Conservation (phyloP, 2,329 filamentous ascomycete species). For the Scytalidium sp. region DNA sequence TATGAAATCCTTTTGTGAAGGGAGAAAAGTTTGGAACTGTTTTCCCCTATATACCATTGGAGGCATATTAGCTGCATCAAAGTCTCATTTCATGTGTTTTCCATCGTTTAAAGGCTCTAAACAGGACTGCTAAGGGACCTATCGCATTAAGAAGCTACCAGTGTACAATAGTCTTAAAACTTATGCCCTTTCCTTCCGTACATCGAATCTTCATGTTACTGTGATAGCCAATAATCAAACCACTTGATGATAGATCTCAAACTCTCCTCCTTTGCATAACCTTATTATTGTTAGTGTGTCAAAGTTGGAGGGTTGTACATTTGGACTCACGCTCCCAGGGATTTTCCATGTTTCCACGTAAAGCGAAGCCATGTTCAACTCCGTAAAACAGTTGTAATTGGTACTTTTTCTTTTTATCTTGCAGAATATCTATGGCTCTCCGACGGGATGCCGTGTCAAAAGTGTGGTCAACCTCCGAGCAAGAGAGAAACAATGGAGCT, state of each 20-base stretch:
- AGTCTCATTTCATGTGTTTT: too few species aligned
- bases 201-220: slow-evolving; percentile 17
- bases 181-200: too few species aligned
- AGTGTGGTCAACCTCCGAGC: slow-evolving; percentile 41
- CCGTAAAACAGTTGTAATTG: slow-evolving; percentile 62
- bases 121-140: too few species aligned
- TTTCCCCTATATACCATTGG: too few species aligned
- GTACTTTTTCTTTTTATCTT: slow-evolving; percentile 42
- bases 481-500: slow-evolving; percentile 44
- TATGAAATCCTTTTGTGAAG: too few species aligned
- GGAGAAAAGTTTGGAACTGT: too few species aligned
- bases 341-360: slow-evolving; percentile 49
- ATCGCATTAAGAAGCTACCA: too few species aligned
- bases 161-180: too few species aligned
- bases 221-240: slow-evolving; percentile 16
- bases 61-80: too few species aligned
- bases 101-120: too few species aligned
- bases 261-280: slow-evolving; percentile 34
- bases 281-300: neutral
- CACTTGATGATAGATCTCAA: slow-evolving; percentile 12
- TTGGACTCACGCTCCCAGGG: slow-evolving; percentile 35
- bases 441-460: slow-evolving; percentile 36
- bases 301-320: neutral
- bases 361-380: slow-evolving; percentile 62
- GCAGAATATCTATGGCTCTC: slow-evolving; percentile 40